Evolutionary conservation across 176 grass and related monocot species (phyloP).

Genomic region (Dactylis glomerata): DNA sequence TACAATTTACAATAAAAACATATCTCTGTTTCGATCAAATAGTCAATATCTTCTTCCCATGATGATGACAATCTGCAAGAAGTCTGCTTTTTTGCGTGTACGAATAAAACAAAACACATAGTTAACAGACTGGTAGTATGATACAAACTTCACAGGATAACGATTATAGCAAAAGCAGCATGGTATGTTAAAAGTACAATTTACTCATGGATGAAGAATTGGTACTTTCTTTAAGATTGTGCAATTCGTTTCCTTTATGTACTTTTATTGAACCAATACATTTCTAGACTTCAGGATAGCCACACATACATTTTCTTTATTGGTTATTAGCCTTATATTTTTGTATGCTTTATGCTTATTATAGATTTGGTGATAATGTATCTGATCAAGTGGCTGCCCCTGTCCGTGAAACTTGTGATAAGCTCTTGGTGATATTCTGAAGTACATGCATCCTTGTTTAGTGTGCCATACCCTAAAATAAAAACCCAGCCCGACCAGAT

Average conservation of each 20-base stretch:
- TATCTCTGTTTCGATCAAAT: no score
- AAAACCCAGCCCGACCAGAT: no score
- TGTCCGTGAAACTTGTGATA: conserved; percentile 92
- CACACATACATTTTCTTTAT: not conserved
- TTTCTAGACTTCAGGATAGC: conserved; percentile 23
- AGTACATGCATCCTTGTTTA: conserved; percentile 93
- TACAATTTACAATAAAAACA: no score
- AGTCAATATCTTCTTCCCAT: no score
- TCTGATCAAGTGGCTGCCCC: conserved; percentile 97
- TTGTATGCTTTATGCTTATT: conserved; percentile 24
- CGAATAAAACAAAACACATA: no score
- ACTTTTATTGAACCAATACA: conserved; percentile 87
- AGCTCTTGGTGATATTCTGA: conserved; percentile 89
- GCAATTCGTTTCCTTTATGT: conserved; percentile 91
- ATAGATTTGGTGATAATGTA: conserved; percentile 96
- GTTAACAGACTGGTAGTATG: no score
- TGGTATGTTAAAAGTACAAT: no score
- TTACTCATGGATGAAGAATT: conserved; percentile 82
- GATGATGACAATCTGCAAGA: no score
- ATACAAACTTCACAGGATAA: no score
- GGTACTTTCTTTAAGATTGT: conserved; percentile 93
- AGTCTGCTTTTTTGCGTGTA: no score
- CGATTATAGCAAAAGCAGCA: no score
- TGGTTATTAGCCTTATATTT: conserved; percentile 14
- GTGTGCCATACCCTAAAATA: conserved; percentile 83